Evolutionary conservation across 352 stramenopile genomes (phyloP).

Genomic region (Phytopythium montanum): DNA sequence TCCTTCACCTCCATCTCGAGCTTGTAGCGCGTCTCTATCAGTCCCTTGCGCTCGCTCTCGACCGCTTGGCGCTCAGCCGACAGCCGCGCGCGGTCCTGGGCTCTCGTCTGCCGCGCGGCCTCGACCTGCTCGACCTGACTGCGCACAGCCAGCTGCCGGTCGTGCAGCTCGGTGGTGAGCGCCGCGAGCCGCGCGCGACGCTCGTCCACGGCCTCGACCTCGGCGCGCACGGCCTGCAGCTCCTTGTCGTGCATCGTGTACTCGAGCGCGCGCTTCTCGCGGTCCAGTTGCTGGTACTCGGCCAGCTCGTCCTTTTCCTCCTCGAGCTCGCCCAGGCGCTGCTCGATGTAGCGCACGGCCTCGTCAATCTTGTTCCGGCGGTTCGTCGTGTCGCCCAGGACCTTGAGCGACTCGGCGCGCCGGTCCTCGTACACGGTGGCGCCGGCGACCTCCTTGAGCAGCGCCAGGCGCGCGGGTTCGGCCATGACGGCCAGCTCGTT

Average conservation of each 20-base stretch:
- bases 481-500: slow-evolving; percentile 98
- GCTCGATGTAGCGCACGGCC: slow-evolving; percentile 94
- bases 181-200: slow-evolving; percentile 53
- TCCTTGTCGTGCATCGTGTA: slow-evolving; percentile 96
- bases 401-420: slow-evolving; percentile 93
- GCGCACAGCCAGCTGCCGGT: slow-evolving; percentile 57
- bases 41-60: slow-evolving; percentile 72
- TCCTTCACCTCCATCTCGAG: slow-evolving; percentile 82
- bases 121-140: slow-evolving; percentile 53
- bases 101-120: slow-evolving; percentile 29
- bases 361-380: slow-evolving; percentile 96
- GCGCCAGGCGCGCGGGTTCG: slow-evolving; percentile 94
- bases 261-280: slow-evolving; percentile 93
- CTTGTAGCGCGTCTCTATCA: slow-evolving; percentile 77
- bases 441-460: slow-evolving; percentile 98
- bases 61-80: slow-evolving; percentile 41
- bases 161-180: slow-evolving; percentile 55
- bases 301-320: slow-evolving; percentile 98
- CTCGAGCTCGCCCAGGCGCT: slow-evolving; percentile 93
- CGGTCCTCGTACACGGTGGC: slow-evolving; percentile 99
- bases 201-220: slow-evolving; percentile 71
- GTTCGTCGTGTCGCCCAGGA: slow-evolving; percentile 95
- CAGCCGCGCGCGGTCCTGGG: slow-evolving; percentile 49
- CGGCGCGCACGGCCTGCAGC: slow-evolving; percentile 49
- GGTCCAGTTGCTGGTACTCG: slow-evolving; percentile 95